These are phyloP conservation scores for Phytophthora fragariaefolia DNA, from an alignment of 352 stramenopile genomes.

Conservation along the genomic window DNA sequence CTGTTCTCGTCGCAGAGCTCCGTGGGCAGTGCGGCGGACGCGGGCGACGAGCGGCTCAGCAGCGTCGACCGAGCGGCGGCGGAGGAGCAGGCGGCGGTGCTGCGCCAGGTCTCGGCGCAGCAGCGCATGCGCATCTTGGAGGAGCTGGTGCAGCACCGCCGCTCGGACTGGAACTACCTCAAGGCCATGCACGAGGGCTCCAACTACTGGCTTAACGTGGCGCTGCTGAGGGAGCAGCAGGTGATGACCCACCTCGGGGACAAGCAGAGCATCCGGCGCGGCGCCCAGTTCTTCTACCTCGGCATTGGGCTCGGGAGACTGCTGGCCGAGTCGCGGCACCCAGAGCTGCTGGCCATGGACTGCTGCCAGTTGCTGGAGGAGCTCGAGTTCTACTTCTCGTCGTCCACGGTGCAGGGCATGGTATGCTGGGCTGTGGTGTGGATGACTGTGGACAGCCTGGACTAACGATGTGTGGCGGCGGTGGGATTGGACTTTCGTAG, in stretches of 20 bases:
- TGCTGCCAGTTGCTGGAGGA: conserved; percentile 86
- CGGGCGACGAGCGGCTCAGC: conserved; percentile 4
- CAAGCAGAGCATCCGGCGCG: conserved; percentile 62
- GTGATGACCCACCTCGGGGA: conserved; percentile 68
- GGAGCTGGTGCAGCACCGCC: conserved; percentile 73
- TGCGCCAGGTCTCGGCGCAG: conserved; percentile 62
- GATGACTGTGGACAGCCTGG: not conserved
- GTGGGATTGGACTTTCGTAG: too few relatives aligned
- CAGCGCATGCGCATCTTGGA: conserved; percentile 79
- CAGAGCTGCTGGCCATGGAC: conserved; percentile 70
- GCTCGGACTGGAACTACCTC: conserved; percentile 82
- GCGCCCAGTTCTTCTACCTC: conserved; percentile 85
- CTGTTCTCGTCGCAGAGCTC: conserved; percentile 52
- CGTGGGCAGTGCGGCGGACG: conserved; percentile 19
- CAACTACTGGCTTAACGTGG: conserved; percentile 86
- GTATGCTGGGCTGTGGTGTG: too few relatives aligned
- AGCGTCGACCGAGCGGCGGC: conserved; percentile 19
- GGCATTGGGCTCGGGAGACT: conserved; percentile 72
- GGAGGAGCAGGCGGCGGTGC: conserved; percentile 30
- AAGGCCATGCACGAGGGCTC: conserved; percentile 82
- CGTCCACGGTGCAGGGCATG: conserved; percentile 80
- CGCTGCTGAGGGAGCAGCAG: conserved; percentile 69
- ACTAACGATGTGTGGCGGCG: conserved; percentile 3
- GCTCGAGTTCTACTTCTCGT: conserved; percentile 87
- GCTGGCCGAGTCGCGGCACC: conserved; percentile 57